Evolutionary conservation across 257 asterid species (phyloP).

Genomic region (Plantago elongata): DNA sequence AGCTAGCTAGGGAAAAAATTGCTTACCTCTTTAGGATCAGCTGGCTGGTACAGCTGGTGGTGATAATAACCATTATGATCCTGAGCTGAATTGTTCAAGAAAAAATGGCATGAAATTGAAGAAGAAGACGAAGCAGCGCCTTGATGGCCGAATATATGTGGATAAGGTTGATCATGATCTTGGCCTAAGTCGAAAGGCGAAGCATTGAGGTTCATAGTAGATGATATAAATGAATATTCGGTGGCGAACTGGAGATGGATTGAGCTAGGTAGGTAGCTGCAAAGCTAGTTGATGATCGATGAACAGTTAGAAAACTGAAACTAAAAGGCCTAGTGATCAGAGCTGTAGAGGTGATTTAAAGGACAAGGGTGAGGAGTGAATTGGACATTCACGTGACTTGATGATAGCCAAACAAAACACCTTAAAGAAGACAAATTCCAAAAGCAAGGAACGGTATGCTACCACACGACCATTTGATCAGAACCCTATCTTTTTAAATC

Average conservation of each 20-base stretch:
- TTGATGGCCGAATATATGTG: conserved; percentile 13
- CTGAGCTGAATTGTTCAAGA: conserved; percentile 28
- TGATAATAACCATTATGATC: conserved; percentile 36
- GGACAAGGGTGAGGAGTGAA: background rate
- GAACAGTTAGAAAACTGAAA: background rate
- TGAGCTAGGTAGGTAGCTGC: no score
- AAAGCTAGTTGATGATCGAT: background rate
- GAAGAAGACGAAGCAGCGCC: conserved; percentile 34
- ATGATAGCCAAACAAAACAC: conserved; percentile 37
- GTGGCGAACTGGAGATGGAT: no score
- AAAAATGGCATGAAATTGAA: conserved; percentile 25
- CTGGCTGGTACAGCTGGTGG: conserved; percentile 26
- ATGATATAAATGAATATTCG: no score
- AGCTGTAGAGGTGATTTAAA: conserved; percentile 1
- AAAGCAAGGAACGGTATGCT: conserved; percentile 59
- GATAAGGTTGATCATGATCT: conserved; percentile 15
- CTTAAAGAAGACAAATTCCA: conserved; percentile 41
- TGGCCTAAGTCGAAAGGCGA: conserved; percentile 1
- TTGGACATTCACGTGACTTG: conserved; percentile 28
- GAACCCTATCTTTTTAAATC: conserved; percentile 60
- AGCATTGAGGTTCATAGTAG: conserved; percentile 2
- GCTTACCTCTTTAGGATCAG: conserved; percentile 36
- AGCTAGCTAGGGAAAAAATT: no score
- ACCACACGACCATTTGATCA: conserved; percentile 79
- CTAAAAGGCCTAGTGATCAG: conserved; percentile 3